These are phyloP conservation scores for Hypericum perforatum DNA, from an alignment of 345 rosid genomes.

Conservation along the genomic window DNA sequence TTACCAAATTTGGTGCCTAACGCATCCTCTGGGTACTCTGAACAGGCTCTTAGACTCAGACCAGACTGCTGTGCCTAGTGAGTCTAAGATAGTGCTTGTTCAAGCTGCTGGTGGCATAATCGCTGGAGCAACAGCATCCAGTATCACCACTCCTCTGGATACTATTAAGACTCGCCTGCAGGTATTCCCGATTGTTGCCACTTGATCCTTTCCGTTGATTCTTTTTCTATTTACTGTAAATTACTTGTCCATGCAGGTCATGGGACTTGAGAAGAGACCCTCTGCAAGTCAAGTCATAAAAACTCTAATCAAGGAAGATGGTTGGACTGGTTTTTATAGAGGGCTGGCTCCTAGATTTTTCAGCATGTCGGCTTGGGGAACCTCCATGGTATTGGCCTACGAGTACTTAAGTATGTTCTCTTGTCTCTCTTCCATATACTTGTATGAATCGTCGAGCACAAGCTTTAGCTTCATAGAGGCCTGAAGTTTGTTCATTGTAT, in stretches of 20 bases:
- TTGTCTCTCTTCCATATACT: too few species aligned
- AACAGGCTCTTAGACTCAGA: conserved; percentile 45
- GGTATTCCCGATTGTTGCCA: conserved; percentile 31
- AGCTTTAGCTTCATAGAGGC: too few species aligned
- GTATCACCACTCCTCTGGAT: conserved; percentile 55
- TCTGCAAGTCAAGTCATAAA: conserved; percentile 43
- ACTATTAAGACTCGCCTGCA: conserved; percentile 59
- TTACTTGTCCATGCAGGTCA: conserved; percentile 24
- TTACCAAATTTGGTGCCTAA: not conserved
- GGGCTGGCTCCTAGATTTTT: conserved; percentile 57
- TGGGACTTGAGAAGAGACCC: conserved; percentile 56
- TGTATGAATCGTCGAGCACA: too few species aligned
- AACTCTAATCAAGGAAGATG: conserved; percentile 40
- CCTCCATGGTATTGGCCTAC: conserved; percentile 60
- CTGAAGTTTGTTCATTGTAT: too few species aligned
- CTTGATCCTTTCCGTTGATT: not conserved
- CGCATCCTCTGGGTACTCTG: not conserved
- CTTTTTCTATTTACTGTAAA: not conserved
- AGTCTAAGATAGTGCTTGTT: conserved; percentile 52
- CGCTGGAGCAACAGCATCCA: conserved; percentile 54
- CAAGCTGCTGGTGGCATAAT: conserved; percentile 50
- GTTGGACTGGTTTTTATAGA: conserved; percentile 57
- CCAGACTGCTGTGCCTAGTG: conserved; percentile 36
- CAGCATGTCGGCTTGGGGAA: conserved; percentile 53
- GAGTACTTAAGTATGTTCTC: conserved; percentile 47